phyloP scores from a whole-genome alignment of 176 grass and related monocot genomes.

The Cenchrus fungigraminus region DNA sequence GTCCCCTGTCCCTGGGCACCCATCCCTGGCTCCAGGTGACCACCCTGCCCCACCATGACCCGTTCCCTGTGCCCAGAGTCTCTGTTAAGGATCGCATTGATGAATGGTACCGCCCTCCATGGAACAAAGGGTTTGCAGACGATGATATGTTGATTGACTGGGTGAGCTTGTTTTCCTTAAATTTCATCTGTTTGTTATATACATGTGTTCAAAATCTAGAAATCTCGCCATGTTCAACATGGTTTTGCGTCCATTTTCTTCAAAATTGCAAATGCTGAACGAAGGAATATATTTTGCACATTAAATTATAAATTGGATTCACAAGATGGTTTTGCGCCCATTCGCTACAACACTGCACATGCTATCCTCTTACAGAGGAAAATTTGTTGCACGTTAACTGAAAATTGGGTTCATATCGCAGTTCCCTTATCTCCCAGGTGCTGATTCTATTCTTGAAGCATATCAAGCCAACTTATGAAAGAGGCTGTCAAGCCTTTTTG shows the following conservation, averaged over 20 bases:
- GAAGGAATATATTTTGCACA: not conserved
- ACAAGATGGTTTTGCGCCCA: not conserved
- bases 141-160: not conserved
- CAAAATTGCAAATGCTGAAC: not conserved
- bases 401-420: not conserved
- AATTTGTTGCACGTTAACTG: not conserved
- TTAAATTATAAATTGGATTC: not conserved
- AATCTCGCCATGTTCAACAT: slow-evolving; percentile 8
- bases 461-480: not conserved
- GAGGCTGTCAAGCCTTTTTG: not conserved
- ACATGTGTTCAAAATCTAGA: not conserved
- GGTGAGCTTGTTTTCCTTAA: not conserved
- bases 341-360: not conserved
- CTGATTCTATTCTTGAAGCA: not conserved
- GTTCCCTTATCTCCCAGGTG: not conserved
- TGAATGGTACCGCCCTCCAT: slow-evolving; percentile 40
- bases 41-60: not conserved
- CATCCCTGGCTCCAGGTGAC: not conserved
- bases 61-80: not conserved
- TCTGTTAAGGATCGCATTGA: slow-evolving; percentile 26
- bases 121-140: not conserved
- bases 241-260: not conserved
- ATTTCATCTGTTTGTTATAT: not conserved
- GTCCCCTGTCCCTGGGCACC: not conserved
- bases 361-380: not conserved